Evolutionary conservation across 108 stramenopile genomes (phyloP).

Genomic region (Aureococcus anophagefferens): DNA sequence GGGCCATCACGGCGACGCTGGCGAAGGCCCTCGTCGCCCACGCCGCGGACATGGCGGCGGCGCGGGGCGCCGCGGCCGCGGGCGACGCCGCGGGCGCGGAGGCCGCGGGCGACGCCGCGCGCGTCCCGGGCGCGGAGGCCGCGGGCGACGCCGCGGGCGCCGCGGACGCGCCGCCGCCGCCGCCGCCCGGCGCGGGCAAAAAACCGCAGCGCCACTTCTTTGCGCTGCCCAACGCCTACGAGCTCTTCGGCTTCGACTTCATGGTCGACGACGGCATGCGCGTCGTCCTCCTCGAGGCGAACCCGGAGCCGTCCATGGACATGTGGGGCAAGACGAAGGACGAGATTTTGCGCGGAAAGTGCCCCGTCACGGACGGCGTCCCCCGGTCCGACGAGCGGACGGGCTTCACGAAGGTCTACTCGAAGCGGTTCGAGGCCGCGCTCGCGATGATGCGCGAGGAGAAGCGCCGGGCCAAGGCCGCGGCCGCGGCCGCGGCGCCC

Average conservation of each 20-base stretch:
- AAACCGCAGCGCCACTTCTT: slow-evolving; percentile 8
- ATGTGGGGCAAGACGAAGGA: slow-evolving; percentile 1
- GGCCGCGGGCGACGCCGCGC: not conserved
- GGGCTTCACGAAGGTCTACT: not conserved
- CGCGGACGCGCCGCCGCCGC: too few relatives aligned
- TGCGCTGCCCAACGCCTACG: slow-evolving; percentile 6
- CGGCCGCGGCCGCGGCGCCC: not conserved
- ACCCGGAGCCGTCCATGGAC: slow-evolving; percentile 12
- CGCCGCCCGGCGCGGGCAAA: not conserved
- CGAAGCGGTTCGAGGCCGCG: not conserved
- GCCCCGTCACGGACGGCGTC: not conserved
- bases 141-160: too few relatives aligned
- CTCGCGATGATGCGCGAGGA: not conserved
- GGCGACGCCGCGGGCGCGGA: too few relatives aligned
- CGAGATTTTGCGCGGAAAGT: not conserved
- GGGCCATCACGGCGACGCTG: not conserved
- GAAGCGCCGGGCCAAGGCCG: not conserved
- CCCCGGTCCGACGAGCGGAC: not conserved
- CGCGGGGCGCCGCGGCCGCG: too few relatives aligned
- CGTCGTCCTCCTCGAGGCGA: slow-evolving; percentile 1
- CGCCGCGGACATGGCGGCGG: too few relatives aligned
- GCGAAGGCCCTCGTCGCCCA: not conserved
- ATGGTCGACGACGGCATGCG: not conserved
- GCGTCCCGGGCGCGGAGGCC: too few relatives aligned
- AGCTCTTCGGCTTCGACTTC: slow-evolving; percentile 15